Evolutionary conservation across 495 filamentous ascomycete genomes (phyloP), one percentile per base, ranked within the genome.

Genomic region (Penicillium cinerascens): DNA sequence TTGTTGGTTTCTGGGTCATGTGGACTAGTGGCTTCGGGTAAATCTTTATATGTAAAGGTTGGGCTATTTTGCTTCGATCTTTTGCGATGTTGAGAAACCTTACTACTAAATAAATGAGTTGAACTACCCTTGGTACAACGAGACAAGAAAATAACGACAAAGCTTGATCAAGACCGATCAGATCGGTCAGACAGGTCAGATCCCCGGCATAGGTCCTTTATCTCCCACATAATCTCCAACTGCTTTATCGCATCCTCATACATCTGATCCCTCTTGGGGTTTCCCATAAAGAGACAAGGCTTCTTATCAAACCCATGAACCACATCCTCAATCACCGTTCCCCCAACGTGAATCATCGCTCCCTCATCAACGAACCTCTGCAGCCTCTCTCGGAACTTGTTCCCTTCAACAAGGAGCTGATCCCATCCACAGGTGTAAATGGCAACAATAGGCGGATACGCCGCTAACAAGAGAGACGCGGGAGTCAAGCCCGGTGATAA

Each of bases 241-340:
- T 62, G 47, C 17, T 27, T 9, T 15, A 58, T 23, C 15, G 56
- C 63, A 65, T 65, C 56, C 13, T 27, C 48, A 48, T 60, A 63
- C 59, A 65, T 58, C 22, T 10, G 39, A 18, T 63, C 59, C 21
- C 62, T 20, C 15, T 3, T 17, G 8, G 23, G 13, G 55, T 57
- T 54, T 13, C 51, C 53, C 27, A 45, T 47, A 29, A 51, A 57
- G 48, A 65, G 60, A 0, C 46, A 58, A 21, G 63, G 59, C 45
- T 42, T 63, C 52, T 65, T 65, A 52, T 65, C 63, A 56, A 65
- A 65, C 16, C 55, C 59, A 63, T 65, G 63, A 39, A 60, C 16
- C n/a, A 43, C 49, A 26, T 52, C 56, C 39, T 63, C 59, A 44
- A 65, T 35, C 22, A 49, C 49, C 40, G 49, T 46, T 16, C 59